A percentile compares a stretch with the other conserved stretches of the same genome.
phyloP scores from a whole-genome alignment of 179 eudicot species.

The Dionaea muscipula region DNA sequence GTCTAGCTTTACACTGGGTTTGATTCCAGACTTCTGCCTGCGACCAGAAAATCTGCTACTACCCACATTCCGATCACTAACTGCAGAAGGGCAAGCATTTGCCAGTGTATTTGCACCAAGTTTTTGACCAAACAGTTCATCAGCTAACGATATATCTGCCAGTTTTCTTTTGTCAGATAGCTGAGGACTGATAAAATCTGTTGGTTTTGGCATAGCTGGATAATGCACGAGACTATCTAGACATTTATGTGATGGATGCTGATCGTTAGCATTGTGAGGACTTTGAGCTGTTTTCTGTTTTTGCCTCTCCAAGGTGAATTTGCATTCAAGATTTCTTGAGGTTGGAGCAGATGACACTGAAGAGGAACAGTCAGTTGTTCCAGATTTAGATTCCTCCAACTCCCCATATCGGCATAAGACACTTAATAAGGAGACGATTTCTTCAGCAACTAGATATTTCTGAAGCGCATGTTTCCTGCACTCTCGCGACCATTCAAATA shows the following conservation, averaged over 20 bases:
- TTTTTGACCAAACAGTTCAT: constrained; percentile 25
- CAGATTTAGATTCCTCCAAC: constrained; percentile 79
- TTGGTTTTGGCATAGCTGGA: constrained; percentile 18
- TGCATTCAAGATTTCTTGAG: constrained; percentile 27
- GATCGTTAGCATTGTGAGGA: constrained; percentile 21
- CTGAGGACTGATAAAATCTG: constrained; percentile 23
- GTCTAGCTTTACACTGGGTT: constrained; percentile 17
- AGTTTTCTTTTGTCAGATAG: constrained; percentile 18
- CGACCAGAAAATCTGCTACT: constrained; percentile 10
- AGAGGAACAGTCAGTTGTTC: constrained; percentile 82
- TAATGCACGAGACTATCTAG: constrained; percentile 17
- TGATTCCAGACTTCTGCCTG: constrained; percentile 12
- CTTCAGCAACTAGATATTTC: constrained; percentile 55
- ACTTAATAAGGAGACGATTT: constrained; percentile 53
- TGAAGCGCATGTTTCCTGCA: constrained; percentile 37
- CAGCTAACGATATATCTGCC: constrained; percentile 22
- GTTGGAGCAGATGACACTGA: constrained; percentile 78
- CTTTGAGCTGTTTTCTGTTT: constrained; percentile 27
- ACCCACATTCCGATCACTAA: constrained; percentile 12
- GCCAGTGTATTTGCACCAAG: constrained; percentile 15
- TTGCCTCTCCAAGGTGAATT: constrained; percentile 33
- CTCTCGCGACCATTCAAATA: constrained; percentile 54
- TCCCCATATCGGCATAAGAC: constrained; percentile 63
- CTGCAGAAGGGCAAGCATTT: constrained; percentile 7
- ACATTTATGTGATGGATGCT: constrained; percentile 15